These are phyloP conservation scores for Plasmodium vinckei DNA, from an alignment of 169 alveolate species.

Conservation along the genomic window DNA sequence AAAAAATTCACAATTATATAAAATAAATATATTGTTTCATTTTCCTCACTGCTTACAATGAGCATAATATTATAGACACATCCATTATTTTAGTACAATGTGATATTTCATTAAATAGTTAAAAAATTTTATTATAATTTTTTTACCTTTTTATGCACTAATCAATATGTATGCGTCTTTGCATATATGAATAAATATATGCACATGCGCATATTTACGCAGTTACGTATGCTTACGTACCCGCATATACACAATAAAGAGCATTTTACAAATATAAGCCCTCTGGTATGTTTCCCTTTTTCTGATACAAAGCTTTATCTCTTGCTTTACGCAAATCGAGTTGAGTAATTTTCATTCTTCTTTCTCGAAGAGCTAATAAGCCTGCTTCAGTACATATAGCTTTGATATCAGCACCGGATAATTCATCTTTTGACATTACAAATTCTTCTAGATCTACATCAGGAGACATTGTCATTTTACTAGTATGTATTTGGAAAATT, in stretches of 20 bases:
- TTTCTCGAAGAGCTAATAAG: slow-evolving; percentile 98
- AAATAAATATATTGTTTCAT: background rate
- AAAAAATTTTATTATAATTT: too few species aligned
- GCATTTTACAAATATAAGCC: slow-evolving; percentile 91
- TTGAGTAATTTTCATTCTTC: slow-evolving; percentile 98
- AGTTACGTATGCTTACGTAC: background rate
- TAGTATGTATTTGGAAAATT: slow-evolving; percentile 97
- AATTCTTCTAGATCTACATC: slow-evolving; percentile 99
- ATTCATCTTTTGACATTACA: slow-evolving; percentile 98
- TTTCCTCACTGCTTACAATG: too few species aligned
- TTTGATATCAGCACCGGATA: slow-evolving; percentile 99
- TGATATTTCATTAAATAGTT: too few species aligned
- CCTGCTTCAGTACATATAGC: slow-evolving; percentile 99
- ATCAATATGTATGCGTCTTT: background rate
- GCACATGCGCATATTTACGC: background rate
- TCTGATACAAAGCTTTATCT: slow-evolving; percentile 98
- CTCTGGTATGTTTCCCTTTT: slow-evolving; percentile 99
- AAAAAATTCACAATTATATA: slow-evolving; percentile 29
- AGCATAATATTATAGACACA: too few species aligned
- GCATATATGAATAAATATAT: background rate
- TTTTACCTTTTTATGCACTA: too few species aligned
- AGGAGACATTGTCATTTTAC: slow-evolving; percentile 97
- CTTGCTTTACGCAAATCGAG: slow-evolving; percentile 97
- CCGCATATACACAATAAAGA: background rate
- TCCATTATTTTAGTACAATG: too few species aligned